Percentiles rank a stretch among this genome's conserved stretches.
Evolutionary conservation across 306 rosid genomes (phyloP).

Genomic region (Benincasa hispida): DNA sequence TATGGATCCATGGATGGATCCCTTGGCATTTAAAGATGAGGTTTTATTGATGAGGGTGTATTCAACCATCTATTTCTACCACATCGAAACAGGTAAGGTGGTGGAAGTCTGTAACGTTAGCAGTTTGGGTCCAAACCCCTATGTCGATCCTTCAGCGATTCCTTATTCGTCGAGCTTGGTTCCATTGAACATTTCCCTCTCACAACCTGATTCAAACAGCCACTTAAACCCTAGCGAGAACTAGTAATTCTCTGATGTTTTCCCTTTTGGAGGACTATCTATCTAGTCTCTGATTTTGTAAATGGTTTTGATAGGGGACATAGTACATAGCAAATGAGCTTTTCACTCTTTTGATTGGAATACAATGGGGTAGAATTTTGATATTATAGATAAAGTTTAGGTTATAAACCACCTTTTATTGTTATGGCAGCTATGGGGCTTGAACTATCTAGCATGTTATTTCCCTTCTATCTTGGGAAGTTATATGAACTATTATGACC

Average conservation of each 20-base stretch:
- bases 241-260: neutral
- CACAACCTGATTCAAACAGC: neutral
- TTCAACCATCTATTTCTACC: constrained; percentile 19
- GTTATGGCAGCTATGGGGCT: neutral
- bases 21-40: constrained; percentile 40
- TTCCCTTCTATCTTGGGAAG: neutral
- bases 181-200: constrained; percentile 13
- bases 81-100: constrained; percentile 18
- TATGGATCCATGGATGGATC: constrained; percentile 36
- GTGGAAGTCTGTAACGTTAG: constrained; percentile 16
- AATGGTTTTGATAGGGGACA: neutral
- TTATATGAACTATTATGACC: neutral
- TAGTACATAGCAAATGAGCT: neutral
- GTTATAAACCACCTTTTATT: neutral
- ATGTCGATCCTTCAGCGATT: constrained; percentile 24
- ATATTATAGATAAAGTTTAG: neutral
- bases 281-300: neutral
- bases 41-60: constrained; percentile 31
- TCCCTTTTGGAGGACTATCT: neutral
- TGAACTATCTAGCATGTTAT: neutral
- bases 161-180: constrained; percentile 39
- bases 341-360: neutral
- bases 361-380: neutral
- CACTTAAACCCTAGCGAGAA: neutral
- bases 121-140: constrained; percentile 23